These are phyloP conservation scores for Didymosphaeria variabile DNA, from an alignment of 2,329 filamentous ascomycete genomes.

Conservation along the genomic window DNA sequence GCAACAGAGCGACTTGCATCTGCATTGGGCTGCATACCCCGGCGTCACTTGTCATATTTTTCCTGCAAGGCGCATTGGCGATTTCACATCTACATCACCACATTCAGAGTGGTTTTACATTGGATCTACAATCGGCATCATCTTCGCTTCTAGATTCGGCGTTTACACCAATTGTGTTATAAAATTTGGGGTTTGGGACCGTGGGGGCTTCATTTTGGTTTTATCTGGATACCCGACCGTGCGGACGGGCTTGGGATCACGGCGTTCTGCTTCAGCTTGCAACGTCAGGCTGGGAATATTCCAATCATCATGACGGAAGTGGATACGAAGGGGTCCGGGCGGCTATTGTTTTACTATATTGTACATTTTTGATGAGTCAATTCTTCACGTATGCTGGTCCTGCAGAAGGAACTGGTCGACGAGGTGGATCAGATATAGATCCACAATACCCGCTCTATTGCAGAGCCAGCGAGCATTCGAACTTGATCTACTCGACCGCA, in stretches of 20 bases:
- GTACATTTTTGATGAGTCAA: conserved; percentile 10
- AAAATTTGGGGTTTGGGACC: conserved; percentile 11
- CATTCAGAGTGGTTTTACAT: conserved; percentile 37
- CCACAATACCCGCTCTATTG: conserved; percentile 1
- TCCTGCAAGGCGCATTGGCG: conserved; percentile 47
- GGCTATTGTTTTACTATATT: conserved; percentile 13
- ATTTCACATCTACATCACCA: conserved; percentile 29
- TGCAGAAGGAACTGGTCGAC: neutral
- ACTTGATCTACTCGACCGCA: conserved; percentile 1
- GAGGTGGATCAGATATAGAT: neutral
- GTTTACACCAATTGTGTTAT: conserved; percentile 19
- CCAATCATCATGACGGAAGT: conserved; percentile 18
- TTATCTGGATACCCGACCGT: conserved; percentile 16
- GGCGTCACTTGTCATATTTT: conserved; percentile 38
- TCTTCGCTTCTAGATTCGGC: conserved; percentile 25
- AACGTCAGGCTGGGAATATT: conserved; percentile 10
- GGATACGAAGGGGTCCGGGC: conserved; percentile 6
- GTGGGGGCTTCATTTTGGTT: conserved; percentile 16
- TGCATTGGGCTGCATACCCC: conserved; percentile 47
- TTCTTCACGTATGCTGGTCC: neutral
- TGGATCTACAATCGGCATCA: conserved; percentile 22
- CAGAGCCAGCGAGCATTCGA: conserved; percentile 10
- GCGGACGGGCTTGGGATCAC: conserved; percentile 11
- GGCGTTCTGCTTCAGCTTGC: conserved; percentile 17
- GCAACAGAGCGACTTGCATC: conserved; percentile 44